A percentile compares a stretch with the other conserved stretches of the same genome.
phyloP scores from a whole-genome alignment of 768 basidiomycete genomes.

The Mycena filopes region DNA sequence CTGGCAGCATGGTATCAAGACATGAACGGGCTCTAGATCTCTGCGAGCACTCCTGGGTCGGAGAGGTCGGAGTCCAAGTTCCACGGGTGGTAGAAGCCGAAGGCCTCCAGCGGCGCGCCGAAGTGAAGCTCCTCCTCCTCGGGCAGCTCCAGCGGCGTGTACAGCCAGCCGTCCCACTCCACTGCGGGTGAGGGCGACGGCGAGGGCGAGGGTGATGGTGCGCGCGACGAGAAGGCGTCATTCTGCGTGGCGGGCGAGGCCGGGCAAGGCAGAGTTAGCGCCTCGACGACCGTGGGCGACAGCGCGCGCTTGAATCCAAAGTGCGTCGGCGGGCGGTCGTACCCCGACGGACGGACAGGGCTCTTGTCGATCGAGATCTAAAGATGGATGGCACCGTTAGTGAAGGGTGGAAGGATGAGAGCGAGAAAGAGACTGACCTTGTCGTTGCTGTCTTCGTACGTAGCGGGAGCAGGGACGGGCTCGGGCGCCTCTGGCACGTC shows the following conservation, averaged over 20 bases:
- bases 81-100: slow-evolving; percentile 14
- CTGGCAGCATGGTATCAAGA: not conserved
- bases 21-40: too few species aligned
- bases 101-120: not conserved
- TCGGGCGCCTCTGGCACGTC: not conserved
- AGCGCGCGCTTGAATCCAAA: slow-evolving; percentile 16
- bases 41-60: not conserved
- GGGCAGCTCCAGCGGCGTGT: not conserved
- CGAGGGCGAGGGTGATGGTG: not conserved
- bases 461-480: not conserved
- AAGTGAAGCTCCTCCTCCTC: not conserved
- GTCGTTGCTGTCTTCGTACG: not conserved
- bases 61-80: not conserved
- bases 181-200: not conserved
- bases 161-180: slow-evolving; percentile 14
- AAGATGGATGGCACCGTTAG: too few species aligned
- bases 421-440: not conserved
- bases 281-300: slow-evolving; percentile 15
- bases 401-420: too few species aligned
- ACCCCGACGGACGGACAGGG: too few species aligned
- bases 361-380: too few species aligned
- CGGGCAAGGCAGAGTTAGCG: slow-evolving; percentile 2
- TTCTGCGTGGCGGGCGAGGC: not conserved
- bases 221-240: not conserved
- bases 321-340: not conserved